Conservation (phyloP, 1,284 basidiomycete genomes). For the Ceratobasidium sp. region DNA sequence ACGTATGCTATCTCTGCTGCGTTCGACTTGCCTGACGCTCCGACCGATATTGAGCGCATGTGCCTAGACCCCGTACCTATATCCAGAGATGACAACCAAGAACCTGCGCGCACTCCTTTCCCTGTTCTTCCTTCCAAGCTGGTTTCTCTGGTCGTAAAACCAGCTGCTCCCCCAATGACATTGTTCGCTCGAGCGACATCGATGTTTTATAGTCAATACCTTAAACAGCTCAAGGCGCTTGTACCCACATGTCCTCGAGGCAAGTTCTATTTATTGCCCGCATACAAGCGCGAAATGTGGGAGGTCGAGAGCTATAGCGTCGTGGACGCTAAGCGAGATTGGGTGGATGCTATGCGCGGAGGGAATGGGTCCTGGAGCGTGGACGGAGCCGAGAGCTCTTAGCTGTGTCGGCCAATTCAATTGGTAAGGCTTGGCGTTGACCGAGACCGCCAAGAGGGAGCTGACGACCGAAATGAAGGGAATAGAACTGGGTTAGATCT, state of each 20-base stretch:
- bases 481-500: too few relatives aligned
- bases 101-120: slow-evolving; percentile 16
- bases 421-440: not conserved
- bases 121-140: slow-evolving; percentile 12
- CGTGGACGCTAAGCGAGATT: slow-evolving; percentile 20
- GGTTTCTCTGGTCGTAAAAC: slow-evolving; percentile 35
- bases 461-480: slow-evolving; percentile 1
- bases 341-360: slow-evolving; percentile 39
- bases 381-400: not conserved
- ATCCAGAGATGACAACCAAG: too few relatives aligned
- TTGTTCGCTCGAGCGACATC: slow-evolving; percentile 36
- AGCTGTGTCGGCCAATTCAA: not conserved
- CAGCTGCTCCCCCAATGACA: slow-evolving; percentile 23
- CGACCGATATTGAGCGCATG: slow-evolving; percentile 28
- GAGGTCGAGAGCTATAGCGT: slow-evolving; percentile 25
- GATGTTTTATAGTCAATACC: slow-evolving; percentile 36
- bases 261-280: slow-evolving; percentile 15
- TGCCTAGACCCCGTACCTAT: slow-evolving; percentile 30
- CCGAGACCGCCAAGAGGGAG: not conserved
- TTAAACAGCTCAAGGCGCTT: slow-evolving; percentile 37
- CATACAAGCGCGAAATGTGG: slow-evolving; percentile 36
- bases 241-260: slow-evolving; percentile 23
- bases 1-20: slow-evolving; percentile 33
- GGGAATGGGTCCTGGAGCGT: slow-evolving; percentile 19
- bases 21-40: slow-evolving; percentile 27